Evolutionary conservation across 2,329 filamentous ascomycete genomes (phyloP).

Genomic region (Zymoseptoria ardabiliae): DNA sequence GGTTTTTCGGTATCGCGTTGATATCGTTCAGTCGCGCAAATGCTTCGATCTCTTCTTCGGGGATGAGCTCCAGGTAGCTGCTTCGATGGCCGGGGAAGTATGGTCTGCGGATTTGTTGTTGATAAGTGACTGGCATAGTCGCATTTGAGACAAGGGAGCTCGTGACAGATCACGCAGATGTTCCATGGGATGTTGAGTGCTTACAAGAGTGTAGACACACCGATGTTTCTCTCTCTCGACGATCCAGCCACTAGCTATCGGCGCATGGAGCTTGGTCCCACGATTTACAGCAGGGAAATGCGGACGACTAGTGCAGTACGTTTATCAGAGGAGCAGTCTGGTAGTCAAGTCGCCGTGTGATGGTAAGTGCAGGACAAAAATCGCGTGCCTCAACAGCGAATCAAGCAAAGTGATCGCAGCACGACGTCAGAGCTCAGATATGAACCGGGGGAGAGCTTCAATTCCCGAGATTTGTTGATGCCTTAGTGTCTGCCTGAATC

Average conservation of each 20-base stretch:
- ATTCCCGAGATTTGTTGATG: too few species aligned
- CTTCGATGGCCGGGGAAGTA: slow-evolving; percentile 23
- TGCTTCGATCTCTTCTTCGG: slow-evolving; percentile 23
- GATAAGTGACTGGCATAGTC: slow-evolving; percentile 16
- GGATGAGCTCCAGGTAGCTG: slow-evolving; percentile 24
- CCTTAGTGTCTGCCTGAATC: too few species aligned
- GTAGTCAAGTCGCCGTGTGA: too few species aligned
- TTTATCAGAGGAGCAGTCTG: too few species aligned
- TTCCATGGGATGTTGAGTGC: neutral
- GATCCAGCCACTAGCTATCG: neutral
- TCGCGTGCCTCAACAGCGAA: too few species aligned
- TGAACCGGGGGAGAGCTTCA: too few species aligned
- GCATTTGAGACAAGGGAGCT: neutral
- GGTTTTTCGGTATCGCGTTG: slow-evolving; percentile 10
- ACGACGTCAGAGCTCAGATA: too few species aligned
- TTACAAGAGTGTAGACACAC: neutral
- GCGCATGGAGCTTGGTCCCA: neutral
- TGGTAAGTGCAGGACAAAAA: too few species aligned
- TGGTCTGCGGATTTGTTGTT: slow-evolving; percentile 15
- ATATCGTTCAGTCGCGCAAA: slow-evolving; percentile 24
- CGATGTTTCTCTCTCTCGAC: neutral
- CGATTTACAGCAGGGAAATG: neutral
- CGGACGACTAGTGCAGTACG: neutral
- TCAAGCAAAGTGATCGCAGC: too few species aligned
- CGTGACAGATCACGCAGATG: neutral